These are phyloP conservation scores for Amoebophrya sp. DNA, from an alignment of 169 alveolate species.

Conservation along the genomic window DNA sequence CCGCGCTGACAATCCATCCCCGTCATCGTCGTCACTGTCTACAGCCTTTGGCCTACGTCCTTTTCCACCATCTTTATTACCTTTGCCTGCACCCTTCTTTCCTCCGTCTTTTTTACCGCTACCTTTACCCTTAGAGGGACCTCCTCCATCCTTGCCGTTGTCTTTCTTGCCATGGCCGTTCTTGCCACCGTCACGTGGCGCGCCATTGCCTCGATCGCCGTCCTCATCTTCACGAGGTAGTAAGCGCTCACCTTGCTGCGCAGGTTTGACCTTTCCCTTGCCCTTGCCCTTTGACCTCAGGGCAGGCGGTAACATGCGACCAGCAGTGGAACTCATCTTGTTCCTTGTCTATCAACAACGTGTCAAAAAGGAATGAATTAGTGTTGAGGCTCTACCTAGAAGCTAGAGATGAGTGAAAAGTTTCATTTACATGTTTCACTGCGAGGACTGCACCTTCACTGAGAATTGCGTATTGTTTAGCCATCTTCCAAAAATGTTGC, in stretches of 20 bases:
- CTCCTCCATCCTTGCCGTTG: not conserved
- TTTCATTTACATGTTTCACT: too few species aligned
- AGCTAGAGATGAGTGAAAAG: too few species aligned
- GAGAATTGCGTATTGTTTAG: too few species aligned
- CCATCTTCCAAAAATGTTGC: too few species aligned
- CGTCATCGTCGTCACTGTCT: constrained; percentile 9
- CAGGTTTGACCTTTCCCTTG: not conserved
- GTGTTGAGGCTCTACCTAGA: too few species aligned
- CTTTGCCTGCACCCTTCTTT: not conserved
- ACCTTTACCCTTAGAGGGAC: not conserved
- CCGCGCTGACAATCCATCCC: not conserved
- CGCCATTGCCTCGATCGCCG: not conserved
- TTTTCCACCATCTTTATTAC: not conserved
- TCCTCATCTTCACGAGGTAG: too few species aligned
- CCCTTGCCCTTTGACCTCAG: not conserved
- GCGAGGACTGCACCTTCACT: too few species aligned
- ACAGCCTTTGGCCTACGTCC: not conserved
- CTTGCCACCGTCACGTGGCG: not conserved
- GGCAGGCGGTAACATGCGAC: not conserved
- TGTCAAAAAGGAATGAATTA: too few species aligned
- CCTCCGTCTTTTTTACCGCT: not conserved
- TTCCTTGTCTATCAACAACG: too few species aligned
- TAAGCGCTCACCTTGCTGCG: too few species aligned
- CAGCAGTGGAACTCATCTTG: too few species aligned
- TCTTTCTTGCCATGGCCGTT: not conserved